A percentile compares a stretch with the other conserved stretches of the same genome.
phyloP scores from a whole-genome alignment of 2,329 filamentous ascomycete species.

The Calonectria pteridis region DNA sequence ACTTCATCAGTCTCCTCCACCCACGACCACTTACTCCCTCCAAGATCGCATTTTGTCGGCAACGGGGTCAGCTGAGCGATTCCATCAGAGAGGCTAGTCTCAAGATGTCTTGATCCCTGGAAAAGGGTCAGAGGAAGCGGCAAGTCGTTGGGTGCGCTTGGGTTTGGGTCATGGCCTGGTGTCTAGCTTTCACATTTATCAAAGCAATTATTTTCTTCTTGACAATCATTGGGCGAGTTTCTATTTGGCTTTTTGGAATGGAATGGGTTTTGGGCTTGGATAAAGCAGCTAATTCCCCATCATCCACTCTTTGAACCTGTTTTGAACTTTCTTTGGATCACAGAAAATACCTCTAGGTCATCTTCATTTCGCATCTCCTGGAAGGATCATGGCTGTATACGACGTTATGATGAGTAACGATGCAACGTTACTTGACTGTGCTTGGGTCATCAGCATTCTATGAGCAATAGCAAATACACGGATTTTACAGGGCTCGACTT shows the following conservation, averaged over 20 bases:
- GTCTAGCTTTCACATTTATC: neutral
- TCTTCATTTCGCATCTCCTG: neutral
- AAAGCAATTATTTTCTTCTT: neutral
- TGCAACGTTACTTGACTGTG: neutral
- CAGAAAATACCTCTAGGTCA: neutral
- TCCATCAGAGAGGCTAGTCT: neutral
- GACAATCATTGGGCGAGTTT: neutral
- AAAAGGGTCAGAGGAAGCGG: neutral
- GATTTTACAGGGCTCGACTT: neutral
- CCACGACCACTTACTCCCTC: neutral
- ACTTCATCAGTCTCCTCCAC: neutral
- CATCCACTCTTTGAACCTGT: neutral
- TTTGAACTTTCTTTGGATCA: neutral
- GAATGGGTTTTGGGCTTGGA: neutral
- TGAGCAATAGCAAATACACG: neutral
- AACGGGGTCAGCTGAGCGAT: neutral
- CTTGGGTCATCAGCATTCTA: neutral
- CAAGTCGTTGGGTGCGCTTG: neutral
- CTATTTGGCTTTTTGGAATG: neutral
- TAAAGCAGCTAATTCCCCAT: neutral
- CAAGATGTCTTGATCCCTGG: neutral
- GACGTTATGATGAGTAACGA: neutral
- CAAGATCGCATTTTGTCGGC: neutral
- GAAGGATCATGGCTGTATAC: too few species aligned
- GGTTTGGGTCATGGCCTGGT: neutral